A percentile compares a stretch with the other conserved stretches of the same genome.
phyloP scores from a whole-genome alignment of 164 flowering plant species.

The Buxus sempervirens region DNA sequence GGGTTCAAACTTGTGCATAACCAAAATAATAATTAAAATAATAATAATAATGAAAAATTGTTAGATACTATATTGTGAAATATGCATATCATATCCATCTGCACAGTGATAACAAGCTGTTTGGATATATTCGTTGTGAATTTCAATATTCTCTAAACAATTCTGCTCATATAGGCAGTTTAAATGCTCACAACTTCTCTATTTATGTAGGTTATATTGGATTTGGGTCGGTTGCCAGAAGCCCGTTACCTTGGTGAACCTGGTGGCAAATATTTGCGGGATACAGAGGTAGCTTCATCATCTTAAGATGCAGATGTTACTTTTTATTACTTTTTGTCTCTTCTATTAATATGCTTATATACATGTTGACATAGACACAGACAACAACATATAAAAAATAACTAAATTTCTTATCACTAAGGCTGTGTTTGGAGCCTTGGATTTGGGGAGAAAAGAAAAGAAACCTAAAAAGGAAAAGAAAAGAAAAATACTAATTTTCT shows the following conservation, averaged over 20 bases:
- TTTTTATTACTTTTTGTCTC: background rate
- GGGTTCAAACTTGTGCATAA: background rate
- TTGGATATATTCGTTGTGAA: background rate
- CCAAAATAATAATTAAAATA: background rate
- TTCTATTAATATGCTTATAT: too few species aligned
- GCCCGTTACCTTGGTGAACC: slow-evolving; percentile 58
- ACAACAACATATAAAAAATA: too few species aligned
- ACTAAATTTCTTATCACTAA: too few species aligned
- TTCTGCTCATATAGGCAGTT: background rate
- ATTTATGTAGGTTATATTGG: slow-evolving; percentile 52
- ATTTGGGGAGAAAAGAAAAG: too few species aligned
- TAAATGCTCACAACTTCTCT: too few species aligned
- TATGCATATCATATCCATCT: too few species aligned
- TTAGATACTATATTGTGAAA: too few species aligned
- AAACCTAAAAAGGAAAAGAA: too few species aligned
- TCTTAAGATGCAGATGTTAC: background rate
- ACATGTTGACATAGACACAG: too few species aligned
- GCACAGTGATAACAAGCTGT: background rate
- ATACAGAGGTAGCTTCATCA: slow-evolving; percentile 38
- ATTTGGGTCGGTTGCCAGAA: slow-evolving; percentile 63
- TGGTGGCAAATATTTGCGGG: slow-evolving; percentile 50
- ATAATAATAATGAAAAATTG: background rate
- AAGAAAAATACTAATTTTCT: too few species aligned
- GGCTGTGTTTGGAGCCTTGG: too few species aligned
- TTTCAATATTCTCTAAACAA: slow-evolving; percentile 1